Percentiles rank a stretch among this genome's conserved stretches.
These are phyloP conservation scores for Castanea crenata DNA, from an alignment of 306 rosid genomes.

Conservation along the genomic window DNA sequence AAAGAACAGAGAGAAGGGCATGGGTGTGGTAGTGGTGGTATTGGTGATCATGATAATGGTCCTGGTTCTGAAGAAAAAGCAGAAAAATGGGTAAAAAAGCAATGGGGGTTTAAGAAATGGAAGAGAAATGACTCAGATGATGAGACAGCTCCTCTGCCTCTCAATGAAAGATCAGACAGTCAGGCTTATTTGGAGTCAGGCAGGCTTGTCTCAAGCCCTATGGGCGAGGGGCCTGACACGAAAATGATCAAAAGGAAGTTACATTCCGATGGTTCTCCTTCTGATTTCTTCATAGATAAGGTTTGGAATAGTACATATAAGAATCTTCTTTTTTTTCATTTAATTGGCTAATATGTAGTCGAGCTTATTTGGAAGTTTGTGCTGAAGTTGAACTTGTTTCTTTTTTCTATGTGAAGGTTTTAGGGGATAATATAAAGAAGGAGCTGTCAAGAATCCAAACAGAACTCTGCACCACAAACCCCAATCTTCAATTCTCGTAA, in stretches of 20 bases:
- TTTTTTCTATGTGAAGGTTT: constrained; percentile 41
- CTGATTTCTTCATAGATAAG: constrained; percentile 85
- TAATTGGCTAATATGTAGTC: neutral
- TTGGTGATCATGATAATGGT: constrained; percentile 22
- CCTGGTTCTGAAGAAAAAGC: constrained; percentile 30
- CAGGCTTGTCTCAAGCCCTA: constrained; percentile 30
- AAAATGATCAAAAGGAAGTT: constrained; percentile 63
- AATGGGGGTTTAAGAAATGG: constrained; percentile 87
- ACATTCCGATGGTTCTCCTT: constrained; percentile 70
- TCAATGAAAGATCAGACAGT: constrained; percentile 58
- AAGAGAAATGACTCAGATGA: constrained; percentile 66
- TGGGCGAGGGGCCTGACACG: constrained; percentile 65
- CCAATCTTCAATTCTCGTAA: constrained; percentile 70
- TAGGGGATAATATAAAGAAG: constrained; percentile 75
- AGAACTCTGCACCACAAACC: constrained; percentile 70
- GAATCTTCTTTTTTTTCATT: neutral
- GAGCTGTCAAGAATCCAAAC: constrained; percentile 76
- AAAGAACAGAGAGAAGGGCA: constrained; percentile 53
- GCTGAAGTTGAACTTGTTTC: neutral
- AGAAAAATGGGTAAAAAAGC: constrained; percentile 54
- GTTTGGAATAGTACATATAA: constrained; percentile 28
- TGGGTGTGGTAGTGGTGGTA: constrained; percentile 17
- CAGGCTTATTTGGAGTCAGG: constrained; percentile 36
- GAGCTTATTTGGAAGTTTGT: constrained; percentile 6
- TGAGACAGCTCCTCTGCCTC: constrained; percentile 75